Evolutionary conservation across 164 flowering plant species (phyloP).

Genomic region (Kingdonia uniflora): DNA sequence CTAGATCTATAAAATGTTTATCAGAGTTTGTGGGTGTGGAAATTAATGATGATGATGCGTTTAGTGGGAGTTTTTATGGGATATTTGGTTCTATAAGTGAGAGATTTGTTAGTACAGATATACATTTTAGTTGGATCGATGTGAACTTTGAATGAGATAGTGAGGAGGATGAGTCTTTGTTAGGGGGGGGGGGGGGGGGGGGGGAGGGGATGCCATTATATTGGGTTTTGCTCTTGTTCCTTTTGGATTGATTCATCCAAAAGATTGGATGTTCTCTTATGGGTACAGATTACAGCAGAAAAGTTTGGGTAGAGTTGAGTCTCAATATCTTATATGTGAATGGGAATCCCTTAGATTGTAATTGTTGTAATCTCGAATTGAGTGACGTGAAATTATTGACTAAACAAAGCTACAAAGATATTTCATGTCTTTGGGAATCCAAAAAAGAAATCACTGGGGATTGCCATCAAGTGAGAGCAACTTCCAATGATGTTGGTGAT

Average conservation of each 20-base stretch:
- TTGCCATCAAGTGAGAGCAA: conserved; percentile 10
- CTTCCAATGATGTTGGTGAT: conserved; percentile 20
- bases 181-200: conserved; percentile 14
- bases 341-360: conserved; percentile 63
- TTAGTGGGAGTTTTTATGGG: conserved; percentile 22
- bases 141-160: conserved; percentile 24
- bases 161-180: conserved; percentile 7
- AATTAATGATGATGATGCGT: too few relatives aligned
- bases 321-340: conserved; percentile 61
- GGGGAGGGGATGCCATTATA: conserved; percentile 35
- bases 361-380: too few relatives aligned
- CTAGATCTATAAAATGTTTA: conserved; percentile 20
- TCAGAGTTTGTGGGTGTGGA: conserved; percentile 29
- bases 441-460: conserved; percentile 8
- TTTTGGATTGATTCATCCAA: conserved; percentile 78
- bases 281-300: conserved; percentile 2
- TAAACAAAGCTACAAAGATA: conserved; percentile 5
- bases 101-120: too few relatives aligned
- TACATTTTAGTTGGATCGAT: too few relatives aligned
- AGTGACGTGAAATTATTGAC: conserved; percentile 16
- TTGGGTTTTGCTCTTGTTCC: too few relatives aligned
- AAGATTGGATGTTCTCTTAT: conserved; percentile 38
- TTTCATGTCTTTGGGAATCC: conserved; percentile 7
- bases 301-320: too few relatives aligned
- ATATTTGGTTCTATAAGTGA: too few relatives aligned